Evolutionary conservation across 176 grass and related monocot species (phyloP), one percentile per base, ranked within the genome.

Genomic region (Lolium perenne): DNA sequence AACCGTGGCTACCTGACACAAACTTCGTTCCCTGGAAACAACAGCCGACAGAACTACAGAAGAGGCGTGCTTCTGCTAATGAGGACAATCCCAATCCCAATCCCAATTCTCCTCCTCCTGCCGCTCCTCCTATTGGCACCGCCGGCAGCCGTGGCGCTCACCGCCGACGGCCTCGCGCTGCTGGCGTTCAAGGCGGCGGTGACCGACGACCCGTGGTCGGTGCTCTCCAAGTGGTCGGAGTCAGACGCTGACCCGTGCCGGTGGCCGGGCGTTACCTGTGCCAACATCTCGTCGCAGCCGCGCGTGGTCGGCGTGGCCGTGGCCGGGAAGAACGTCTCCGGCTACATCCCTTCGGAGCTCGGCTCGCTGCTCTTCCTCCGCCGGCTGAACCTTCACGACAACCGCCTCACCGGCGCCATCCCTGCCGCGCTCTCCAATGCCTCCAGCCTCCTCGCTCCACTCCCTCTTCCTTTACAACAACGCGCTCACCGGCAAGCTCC

Each of bases 341-440:
- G 97, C 0, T 94, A 95, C 82, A 91, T 98, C 77, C 97, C 97
- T 0, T 94, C 97, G 0, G 94, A 95, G 89, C 83, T 98, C 46
- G 97, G 97, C 10, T 86, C 88, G 6, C 86, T 98, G 26, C 86
- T 92, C 6, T 98, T 98, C 82, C 93, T 98, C 84, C 97, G 97
- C 26, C 88, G 97, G 10, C 91, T 98, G 23, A 98, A 90, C 81
- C 90, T 98, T 9, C 97, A 98, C 17, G 92, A 83, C 9, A 98
- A 98, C 82, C 92, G 91, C 20, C 90, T 98, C 11, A 13, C 86
- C 0, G 88, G 97, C n/a, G 47, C 15, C 71, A 62, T 98, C 54
- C 94, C 97, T 0, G 50, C 88, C 0, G 79, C 85, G 15, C 88
- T 98, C 12, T 88, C 94, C 76, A 96, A 96, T 83, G 26, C 26